These are phyloP conservation scores for Plasmodium blacklocki DNA, from an alignment of 169 alveolate genomes.

Conservation along the genomic window DNA sequence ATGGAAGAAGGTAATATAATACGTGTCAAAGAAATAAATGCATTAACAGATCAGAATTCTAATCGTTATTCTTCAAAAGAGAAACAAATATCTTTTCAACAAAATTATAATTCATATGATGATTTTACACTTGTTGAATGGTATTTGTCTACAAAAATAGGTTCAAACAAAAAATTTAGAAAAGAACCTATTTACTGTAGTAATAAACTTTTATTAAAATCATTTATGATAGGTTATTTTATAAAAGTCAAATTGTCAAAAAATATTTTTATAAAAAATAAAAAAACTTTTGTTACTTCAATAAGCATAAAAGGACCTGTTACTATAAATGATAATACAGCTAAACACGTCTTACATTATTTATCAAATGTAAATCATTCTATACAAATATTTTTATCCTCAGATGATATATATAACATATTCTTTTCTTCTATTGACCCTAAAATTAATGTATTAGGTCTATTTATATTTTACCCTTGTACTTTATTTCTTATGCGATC, in stretches of 20 bases:
- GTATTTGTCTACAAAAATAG: constrained; percentile 80
- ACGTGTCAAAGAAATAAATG: constrained; percentile 50
- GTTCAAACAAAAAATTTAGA: constrained; percentile 71
- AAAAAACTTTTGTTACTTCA: constrained; percentile 78
- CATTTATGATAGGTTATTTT: constrained; percentile 84
- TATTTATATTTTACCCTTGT: constrained; percentile 71
- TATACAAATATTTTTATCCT: constrained; percentile 38
- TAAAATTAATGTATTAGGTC: constrained; percentile 20
- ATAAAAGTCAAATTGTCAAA: constrained; percentile 80
- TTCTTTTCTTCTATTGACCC: constrained; percentile 49
- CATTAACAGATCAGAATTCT: background rate
- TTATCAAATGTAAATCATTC: constrained; percentile 76
- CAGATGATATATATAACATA: constrained; percentile 60
- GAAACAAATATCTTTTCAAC: constrained; percentile 2
- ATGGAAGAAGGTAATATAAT: constrained; percentile 67
- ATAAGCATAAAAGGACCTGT: constrained; percentile 81
- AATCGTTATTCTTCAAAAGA: constrained; percentile 1
- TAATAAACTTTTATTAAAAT: constrained; percentile 79
- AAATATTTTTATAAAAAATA: constrained; percentile 75
- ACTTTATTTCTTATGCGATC: constrained; percentile 55
- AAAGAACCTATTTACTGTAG: constrained; percentile 67
- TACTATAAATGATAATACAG: constrained; percentile 75
- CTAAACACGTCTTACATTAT: constrained; percentile 78
- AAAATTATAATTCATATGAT: constrained; percentile 4
- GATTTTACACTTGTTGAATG: constrained; percentile 79